Base-by-base conservation (phyloP, 2,329 filamentous ascomycete species). In the Fusarium scirpi region DNA sequence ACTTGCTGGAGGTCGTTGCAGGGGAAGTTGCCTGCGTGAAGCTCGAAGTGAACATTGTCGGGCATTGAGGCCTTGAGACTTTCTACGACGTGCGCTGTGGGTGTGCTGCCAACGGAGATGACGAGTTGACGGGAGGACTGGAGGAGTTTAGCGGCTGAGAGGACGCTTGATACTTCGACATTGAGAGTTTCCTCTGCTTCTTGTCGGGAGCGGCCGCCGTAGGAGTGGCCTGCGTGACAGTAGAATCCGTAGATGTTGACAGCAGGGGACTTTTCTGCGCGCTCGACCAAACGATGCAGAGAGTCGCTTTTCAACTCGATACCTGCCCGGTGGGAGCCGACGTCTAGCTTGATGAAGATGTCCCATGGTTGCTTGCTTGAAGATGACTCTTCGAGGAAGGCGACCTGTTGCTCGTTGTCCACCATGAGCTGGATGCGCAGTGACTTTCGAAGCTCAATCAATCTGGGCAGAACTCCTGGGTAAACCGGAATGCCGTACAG, bases 401-500 rank as follows among this genome's bases (percentile, higher is more conserved):
- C 47, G 11, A 81, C 69, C 32, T 81, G 80, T 49, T 78, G 74
- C 47, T 76, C 73, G 34, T 81, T 77, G 65, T 81, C 80, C 43
- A 82, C 67, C 76, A 83, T 78, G 18, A 83, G 75, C 15, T 78
- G 49, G 34, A 83, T 77, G 8, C 70, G 74, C 15, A 82, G 44
- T 2, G 74, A 72, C 22, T 73, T 62, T 4, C 76, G 71, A 4
- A 82, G 58, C 4, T 75, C 66, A 3, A 52, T n/a, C 24, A 83
- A 72, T 5, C 74, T 68, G 0, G 77, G 75, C 4, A 82, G 66
- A 11, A 76, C 74, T 8, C 79, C 74, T 5, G 79, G 76, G 43
- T 78, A 79, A 47, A 83, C 66, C n/a, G 82, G 82, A 8, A 83
- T 69, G 16, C 81, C 80, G 43, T 82, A 83, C 9, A 83, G 74